These are phyloP conservation scores for Acanthamoeba healyi DNA, from an alignment of 208 protist genomes.

Conservation along the genomic window DNA sequence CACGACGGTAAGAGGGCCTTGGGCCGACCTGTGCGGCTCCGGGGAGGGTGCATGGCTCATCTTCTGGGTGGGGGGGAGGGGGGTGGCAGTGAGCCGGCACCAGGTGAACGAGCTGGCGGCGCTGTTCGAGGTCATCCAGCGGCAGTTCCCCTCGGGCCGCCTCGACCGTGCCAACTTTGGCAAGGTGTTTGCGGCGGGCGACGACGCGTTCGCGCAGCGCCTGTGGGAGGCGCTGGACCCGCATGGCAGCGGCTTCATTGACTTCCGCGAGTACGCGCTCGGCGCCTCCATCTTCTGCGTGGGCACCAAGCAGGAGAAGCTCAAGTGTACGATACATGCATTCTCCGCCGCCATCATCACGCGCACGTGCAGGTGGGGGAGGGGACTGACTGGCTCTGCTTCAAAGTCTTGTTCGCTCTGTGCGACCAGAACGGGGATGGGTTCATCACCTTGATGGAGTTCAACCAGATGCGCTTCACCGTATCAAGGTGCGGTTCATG, in stretches of 20 bases:
- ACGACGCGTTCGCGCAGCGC: constrained; percentile 22
- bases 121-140: constrained; percentile 35
- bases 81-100: constrained; percentile 9
- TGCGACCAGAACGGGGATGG: constrained; percentile 35
- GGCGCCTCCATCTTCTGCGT: constrained; percentile 48
- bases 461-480: neutral
- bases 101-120: constrained; percentile 13
- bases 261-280: constrained; percentile 34
- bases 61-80: too few species aligned
- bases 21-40: too few species aligned
- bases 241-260: neutral
- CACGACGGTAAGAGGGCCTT: too few species aligned
- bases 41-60: too few species aligned
- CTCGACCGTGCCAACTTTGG: constrained; percentile 13
- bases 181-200: constrained; percentile 28
- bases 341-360: too few species aligned
- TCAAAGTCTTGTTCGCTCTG: neutral
- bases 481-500: neutral
- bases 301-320: constrained; percentile 30
- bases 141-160: constrained; percentile 15
- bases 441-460: neutral
- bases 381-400: too few species aligned
- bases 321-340: constrained; percentile 33
- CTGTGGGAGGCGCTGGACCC: constrained; percentile 41
- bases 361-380: too few species aligned